Base-by-base conservation (phyloP, 352 stramenopile species). In the Phytophthora brassicae region DNA sequence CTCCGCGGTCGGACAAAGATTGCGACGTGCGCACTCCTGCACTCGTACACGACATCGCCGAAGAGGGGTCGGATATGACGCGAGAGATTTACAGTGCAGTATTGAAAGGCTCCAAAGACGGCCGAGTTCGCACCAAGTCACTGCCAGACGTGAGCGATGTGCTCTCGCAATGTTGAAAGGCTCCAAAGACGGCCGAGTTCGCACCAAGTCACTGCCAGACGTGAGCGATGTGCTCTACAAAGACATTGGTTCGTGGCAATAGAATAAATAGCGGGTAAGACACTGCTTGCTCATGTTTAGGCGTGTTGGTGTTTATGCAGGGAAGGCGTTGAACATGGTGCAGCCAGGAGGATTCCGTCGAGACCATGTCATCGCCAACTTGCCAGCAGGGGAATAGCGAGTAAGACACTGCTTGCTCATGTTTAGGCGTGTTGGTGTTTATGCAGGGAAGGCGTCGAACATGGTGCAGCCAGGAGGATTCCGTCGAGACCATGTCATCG, bases 31-130 rank as follows among this genome's bases (percentile, higher is more conserved):
- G 58, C 28, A 61, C 62, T 11, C 65, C 67, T 33, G 61, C 60
- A 4, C 60, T 71, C 51, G 61, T 84, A 31, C 75, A 84, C 48
- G 72, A 79, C 58, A 80, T 84, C 31, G 24, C 60, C 3, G 72
- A 81, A 48, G 77, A 87, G 61, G 77, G 77, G 13, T 87, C 77
- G 13, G 77, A 87, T 64, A 84, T 87, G 72, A 84, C 75, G 51
- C 72, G 75, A 23, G 75, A 84, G 51, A 84, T 84, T 54, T 80
- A 77, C 72, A 74, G 72, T 12, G 72, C 75, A 33, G 62, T 77
- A n/a, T 55, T 79, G 26, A 74, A 75, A 41, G 68, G 57, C 28
- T 66, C 55, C 4, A 61, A 75, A 22, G 63, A 71, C 7, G 62
- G 65, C 2, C 23, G 53, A 29, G n/a, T 57, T 1, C 63, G 57